phyloP scores from a whole-genome alignment of 768 basidiomycete species.

The Termitomyces sp. region DNA sequence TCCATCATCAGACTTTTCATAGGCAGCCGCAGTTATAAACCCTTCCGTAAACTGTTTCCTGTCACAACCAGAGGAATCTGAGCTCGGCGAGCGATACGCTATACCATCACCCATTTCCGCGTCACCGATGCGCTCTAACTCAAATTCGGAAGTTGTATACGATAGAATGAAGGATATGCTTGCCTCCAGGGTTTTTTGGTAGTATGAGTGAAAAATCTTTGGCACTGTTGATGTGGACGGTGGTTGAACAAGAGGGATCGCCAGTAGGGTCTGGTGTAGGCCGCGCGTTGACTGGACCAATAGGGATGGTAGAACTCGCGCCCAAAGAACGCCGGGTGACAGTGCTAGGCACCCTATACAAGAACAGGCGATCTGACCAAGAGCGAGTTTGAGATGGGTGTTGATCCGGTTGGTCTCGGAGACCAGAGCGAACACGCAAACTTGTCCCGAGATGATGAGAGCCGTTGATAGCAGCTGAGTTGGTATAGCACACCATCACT shows the following conservation, averaged over 20 bases:
- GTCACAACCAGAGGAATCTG: conserved; percentile 3
- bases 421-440: background rate
- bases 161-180: background rate
- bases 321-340: background rate
- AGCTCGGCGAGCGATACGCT: conserved; percentile 10
- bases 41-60: conserved; percentile 11
- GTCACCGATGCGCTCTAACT: conserved; percentile 13
- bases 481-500: background rate
- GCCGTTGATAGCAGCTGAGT: conserved; percentile 6
- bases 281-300: conserved; percentile 3
- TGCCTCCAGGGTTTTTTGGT: conserved; percentile 10
- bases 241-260: conserved; percentile 13
- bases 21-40: conserved; percentile 14
- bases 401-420: background rate
- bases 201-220: conserved; percentile 15
- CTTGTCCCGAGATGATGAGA: background rate
- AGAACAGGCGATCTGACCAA: background rate
- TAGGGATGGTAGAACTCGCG: conserved; percentile 1
- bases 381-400: background rate
- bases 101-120: conserved; percentile 15
- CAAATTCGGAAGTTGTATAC: background rate
- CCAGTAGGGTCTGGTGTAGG: conserved; percentile 18
- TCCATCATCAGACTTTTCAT: conserved; percentile 12
- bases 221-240: conserved; percentile 13
- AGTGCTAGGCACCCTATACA: background rate